Evolutionary conservation across 2,329 filamentous ascomycete species (phyloP), one percentile per base, ranked within the genome.

Genomic region (Colletotrichum australisinense): DNA sequence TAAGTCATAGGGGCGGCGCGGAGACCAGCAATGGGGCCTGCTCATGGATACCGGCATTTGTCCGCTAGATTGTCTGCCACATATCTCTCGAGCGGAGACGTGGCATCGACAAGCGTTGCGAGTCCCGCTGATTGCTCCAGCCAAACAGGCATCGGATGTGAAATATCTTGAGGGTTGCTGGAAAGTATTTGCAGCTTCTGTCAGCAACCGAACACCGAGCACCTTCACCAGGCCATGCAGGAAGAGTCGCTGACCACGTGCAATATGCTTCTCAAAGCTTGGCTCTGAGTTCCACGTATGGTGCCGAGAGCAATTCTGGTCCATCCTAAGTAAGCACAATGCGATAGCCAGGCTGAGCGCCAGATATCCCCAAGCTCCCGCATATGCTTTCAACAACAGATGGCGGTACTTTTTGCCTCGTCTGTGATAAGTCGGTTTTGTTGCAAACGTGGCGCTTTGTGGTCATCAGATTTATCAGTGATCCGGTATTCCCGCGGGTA

Each of bases 221-320:
- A 42, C 16, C 14, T 19, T 19, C 14, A 42, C 38, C 58, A 53
- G 66, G 53, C 57, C 24, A 8, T 53, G 22, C 22, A 35, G n/a
- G 46, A 42, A 55, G 32, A 46, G 16, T 42, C 42, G 57, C 55
- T 53, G 52, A 42, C 56, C 67, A 62, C 55, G 42, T 62, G 67
- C 16, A 35, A 46, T 42, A 66, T 46, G 14, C 26, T 66, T 62
- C 42, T 71, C 42, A 32, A 73, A 73, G 70, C 70, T 73, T 69
- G 70, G 70, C 66, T 67, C 8, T 38, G 55, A 5, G 22, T 26
- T 26, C 6, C 59, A 7, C 14, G 22, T 28, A 22, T 63, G 24
- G 9, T 49, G 4, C 30, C 11, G 14, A 69, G 59, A 24, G 32
- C 35, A 16, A 14, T n/a, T 11, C 12, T 38, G 38, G 58, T 32